These are phyloP conservation scores for Meyerozyma elateridarum DNA, from an alignment of 1,139 yeast genomes.

Conservation along the genomic window DNA sequence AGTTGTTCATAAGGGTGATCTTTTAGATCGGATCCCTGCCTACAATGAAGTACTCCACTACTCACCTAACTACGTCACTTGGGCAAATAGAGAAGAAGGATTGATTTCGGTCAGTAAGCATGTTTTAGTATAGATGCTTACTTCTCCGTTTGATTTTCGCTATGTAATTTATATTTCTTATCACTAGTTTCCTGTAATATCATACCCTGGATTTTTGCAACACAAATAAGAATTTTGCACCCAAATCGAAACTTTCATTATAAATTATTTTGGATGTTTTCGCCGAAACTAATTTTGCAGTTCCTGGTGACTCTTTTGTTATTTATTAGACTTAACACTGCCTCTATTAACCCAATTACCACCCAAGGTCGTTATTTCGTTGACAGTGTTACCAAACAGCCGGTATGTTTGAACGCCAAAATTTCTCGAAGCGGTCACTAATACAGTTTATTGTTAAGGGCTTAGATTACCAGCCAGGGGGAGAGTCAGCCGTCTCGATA, in stretches of 20 bases:
- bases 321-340: too few species aligned
- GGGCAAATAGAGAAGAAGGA: slow-evolving; percentile 66
- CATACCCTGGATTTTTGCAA: too few species aligned
- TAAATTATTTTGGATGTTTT: too few species aligned
- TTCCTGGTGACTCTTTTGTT: too few species aligned
- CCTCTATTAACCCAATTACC: slow-evolving; percentile 52
- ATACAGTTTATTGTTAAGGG: slow-evolving; percentile 49
- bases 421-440: slow-evolving; percentile 4
- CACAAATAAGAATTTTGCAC: too few species aligned
- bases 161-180: slow-evolving; percentile 1
- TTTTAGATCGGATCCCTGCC: slow-evolving; percentile 57
- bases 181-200: too few species aligned
- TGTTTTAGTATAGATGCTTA: slow-evolving; percentile 14
- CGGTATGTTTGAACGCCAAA: slow-evolving; percentile 44
- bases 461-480: slow-evolving; percentile 85
- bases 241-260: too few species aligned
- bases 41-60: slow-evolving; percentile 61
- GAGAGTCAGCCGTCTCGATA: slow-evolving; percentile 61
- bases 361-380: slow-evolving; percentile 68
- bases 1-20: slow-evolving; percentile 49
- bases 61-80: slow-evolving; percentile 58
- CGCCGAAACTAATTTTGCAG: too few species aligned
- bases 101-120: slow-evolving; percentile 50
- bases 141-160: too few species aligned
- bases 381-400: slow-evolving; percentile 70